These are phyloP conservation scores for Bondarzewia mesenterica DNA, from an alignment of 1,284 basidiomycete species.

Conservation along the genomic window DNA sequence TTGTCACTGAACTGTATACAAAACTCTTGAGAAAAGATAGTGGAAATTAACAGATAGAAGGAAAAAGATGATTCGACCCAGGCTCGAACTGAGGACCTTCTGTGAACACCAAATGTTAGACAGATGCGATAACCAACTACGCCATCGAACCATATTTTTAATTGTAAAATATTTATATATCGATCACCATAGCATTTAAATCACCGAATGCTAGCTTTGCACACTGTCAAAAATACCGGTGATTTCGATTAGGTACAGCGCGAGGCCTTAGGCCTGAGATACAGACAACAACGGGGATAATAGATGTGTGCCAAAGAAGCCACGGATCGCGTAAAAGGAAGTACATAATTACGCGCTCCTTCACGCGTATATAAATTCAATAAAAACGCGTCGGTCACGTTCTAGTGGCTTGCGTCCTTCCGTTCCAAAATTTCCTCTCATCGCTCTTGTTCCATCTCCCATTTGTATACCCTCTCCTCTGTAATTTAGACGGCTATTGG, in stretches of 20 bases:
- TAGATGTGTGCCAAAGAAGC: too few relatives aligned
- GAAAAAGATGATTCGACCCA: slow-evolving; percentile 36
- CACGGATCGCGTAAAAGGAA: too few relatives aligned
- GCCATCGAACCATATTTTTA: slow-evolving; percentile 42
- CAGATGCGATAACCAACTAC: slow-evolving; percentile 79
- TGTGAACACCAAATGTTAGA: slow-evolving; percentile 68
- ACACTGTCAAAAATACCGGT: too few relatives aligned
- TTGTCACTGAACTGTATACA: not conserved
- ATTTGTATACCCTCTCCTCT: not conserved
- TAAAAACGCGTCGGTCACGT: not conserved
- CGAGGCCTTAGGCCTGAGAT: too few relatives aligned
- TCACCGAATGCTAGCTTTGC: too few relatives aligned
- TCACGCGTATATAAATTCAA: too few relatives aligned
- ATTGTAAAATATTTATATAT: not conserved
- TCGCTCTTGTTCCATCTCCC: not conserved
- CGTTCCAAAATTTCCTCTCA: not conserved
- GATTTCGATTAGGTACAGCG: too few relatives aligned
- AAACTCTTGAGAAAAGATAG: not conserved
- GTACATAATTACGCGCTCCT: too few relatives aligned
- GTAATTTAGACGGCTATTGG: not conserved
- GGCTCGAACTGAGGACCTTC: slow-evolving; percentile 54
- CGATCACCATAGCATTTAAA: too few relatives aligned
- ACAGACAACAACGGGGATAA: not conserved
- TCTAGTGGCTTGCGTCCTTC: not conserved
- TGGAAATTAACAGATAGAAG: not conserved